Evolutionary conservation across 192 early-diverging fungal genomes (phyloP), one percentile per base, ranked within the genome.

Genomic region (Coemansia sp.): DNA sequence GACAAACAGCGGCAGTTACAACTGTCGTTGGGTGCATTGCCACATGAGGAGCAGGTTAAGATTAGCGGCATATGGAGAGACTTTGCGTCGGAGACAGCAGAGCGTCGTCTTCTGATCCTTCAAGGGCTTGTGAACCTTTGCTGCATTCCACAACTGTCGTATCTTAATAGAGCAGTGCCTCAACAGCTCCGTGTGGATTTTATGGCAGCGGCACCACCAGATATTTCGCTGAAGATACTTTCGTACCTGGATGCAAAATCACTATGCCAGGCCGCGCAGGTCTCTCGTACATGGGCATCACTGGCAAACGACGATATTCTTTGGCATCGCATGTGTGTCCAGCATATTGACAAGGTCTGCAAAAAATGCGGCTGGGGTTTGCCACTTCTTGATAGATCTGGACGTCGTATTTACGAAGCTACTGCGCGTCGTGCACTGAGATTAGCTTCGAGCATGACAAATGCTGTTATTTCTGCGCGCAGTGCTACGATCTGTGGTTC

Each of bases 291-390:
- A 4, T 99, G 97, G 97, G 87, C 85, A n/a, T 59, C 59, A 19
- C 64, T 96, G 11, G 93, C 95, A 5, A 93, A 97, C 66, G 94
- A 95, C 67, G 94, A 99, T 68, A 80, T 89, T 6, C 84, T 99
- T 17, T 99, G 97, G 97, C 92, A 97, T 69, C 82, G 90, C 31
- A 96, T 99, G 93, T 99, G 97, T 66, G 90, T 90, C 36, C 95
- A 98, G 80, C 97, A 99, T 70, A 99, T 97, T 59, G 94, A 95
- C 75, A 92, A 92, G 61, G 92, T 93, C 63, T 99, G 97, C 70
- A 85, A 84, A 67, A 96, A 91, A 62, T 99, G 97, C 76, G 97
- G 97, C 2, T 99, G 95, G 95, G 95, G 97, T 1, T 65, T 98
- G 33, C 96, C 96, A n/a, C 67, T 94, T 65, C 76, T 95, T 25